phyloP scores from a whole-genome alignment of 1,284 basidiomycete genomes.

The Ganoderma leucocontextum region DNA sequence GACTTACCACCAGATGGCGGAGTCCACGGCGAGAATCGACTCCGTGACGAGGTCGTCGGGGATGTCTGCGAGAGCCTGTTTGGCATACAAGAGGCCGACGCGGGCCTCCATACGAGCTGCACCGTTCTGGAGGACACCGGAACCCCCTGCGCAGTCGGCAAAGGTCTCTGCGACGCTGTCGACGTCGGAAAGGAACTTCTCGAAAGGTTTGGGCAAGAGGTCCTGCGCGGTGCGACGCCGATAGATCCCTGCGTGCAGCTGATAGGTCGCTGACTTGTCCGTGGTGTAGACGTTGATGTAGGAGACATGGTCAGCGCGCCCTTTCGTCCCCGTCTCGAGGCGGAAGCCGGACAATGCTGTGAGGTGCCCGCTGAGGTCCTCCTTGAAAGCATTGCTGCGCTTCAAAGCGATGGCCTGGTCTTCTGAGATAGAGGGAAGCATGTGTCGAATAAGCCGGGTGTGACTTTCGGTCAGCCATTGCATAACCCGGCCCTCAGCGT shows the following conservation, averaged over 20 bases:
- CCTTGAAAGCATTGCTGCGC: too few species aligned
- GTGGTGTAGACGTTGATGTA: slow-evolving; percentile 11
- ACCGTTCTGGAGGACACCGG: background rate
- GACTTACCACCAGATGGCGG: background rate
- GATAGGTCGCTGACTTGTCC: background rate
- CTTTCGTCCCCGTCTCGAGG: too few species aligned
- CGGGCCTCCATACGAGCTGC: background rate
- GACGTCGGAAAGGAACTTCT: background rate
- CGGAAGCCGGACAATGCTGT: too few species aligned
- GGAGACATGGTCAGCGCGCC: background rate
- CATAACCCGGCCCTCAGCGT: background rate
- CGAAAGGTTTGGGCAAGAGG: background rate
- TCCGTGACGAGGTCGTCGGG: background rate
- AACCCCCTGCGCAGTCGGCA: background rate
- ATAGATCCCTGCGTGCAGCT: background rate
- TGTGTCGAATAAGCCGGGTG: too few species aligned
- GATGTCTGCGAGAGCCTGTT: background rate
- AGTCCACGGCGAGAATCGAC: background rate
- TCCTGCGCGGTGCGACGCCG: background rate
- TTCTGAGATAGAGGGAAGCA: too few species aligned
- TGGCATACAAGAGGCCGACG: background rate
- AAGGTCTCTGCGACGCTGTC: background rate
- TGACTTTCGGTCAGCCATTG: background rate
- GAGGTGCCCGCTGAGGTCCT: too few species aligned
- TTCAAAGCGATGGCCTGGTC: too few species aligned